A percentile compares a stretch with the other conserved stretches of the same genome.
Conservation (phyloP, 2,329 filamentous ascomycete genomes). For the Spiromastix sp. region DNA sequence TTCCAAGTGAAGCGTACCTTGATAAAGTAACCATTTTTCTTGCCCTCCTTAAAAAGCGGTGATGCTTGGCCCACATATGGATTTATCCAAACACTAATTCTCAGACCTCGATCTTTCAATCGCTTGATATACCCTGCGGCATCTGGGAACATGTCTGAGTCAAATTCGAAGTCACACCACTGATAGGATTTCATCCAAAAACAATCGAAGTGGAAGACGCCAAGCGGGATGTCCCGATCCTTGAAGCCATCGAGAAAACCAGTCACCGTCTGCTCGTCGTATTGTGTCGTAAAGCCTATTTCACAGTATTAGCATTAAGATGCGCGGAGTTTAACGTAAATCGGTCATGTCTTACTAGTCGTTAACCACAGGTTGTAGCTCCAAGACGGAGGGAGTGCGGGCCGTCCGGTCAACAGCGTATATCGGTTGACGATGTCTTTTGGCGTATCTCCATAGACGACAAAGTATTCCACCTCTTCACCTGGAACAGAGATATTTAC, state of each 20-base stretch:
- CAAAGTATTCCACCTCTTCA: slow-evolving; percentile 62
- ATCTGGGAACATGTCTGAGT: slow-evolving; percentile 57
- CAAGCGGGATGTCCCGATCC: slow-evolving; percentile 52
- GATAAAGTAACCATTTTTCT: slow-evolving; percentile 55
- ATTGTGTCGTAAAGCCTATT: slow-evolving; percentile 67
- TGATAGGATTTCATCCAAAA: slow-evolving; percentile 67
- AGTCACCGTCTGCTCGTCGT: slow-evolving; percentile 58
- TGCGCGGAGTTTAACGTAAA: too few species aligned
- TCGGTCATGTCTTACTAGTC: too few species aligned
- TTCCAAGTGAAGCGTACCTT: slow-evolving; percentile 42
- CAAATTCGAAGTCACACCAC: slow-evolving; percentile 67
- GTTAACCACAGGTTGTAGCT: slow-evolving; percentile 68
- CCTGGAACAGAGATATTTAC: slow-evolving; percentile 60
- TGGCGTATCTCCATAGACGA: slow-evolving; percentile 60
- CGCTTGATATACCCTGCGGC: slow-evolving; percentile 53
- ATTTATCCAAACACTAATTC: slow-evolving; percentile 68
- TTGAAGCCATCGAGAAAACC: slow-evolving; percentile 59
- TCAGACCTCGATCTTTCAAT: slow-evolving; percentile 54
- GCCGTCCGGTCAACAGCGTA: slow-evolving; percentile 55
- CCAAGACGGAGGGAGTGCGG: slow-evolving; percentile 59
- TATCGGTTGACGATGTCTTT: slow-evolving; percentile 63
- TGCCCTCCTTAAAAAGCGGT: slow-evolving; percentile 52
- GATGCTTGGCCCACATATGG: slow-evolving; percentile 63
- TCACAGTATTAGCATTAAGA: too few species aligned
- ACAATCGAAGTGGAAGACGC: slow-evolving; percentile 67